Evolutionary conservation across 1,284 basidiomycete species (phyloP).

Genomic region (Mycosarcoma maydis): DNA sequence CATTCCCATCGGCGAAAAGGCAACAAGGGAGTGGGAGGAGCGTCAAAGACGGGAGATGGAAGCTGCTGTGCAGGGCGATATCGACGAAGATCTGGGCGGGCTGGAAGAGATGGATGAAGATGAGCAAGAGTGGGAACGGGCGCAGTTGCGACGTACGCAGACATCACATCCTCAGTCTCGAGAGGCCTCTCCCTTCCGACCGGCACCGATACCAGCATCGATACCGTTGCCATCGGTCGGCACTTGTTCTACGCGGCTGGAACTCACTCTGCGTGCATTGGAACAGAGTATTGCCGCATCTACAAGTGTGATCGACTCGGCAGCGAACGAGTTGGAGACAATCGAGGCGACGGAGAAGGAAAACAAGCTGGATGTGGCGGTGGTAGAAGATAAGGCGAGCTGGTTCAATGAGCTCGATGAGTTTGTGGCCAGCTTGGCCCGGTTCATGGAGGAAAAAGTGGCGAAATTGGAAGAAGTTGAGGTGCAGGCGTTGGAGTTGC

Average conservation of each 20-base stretch:
- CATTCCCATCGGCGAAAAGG: slow-evolving; percentile 53
- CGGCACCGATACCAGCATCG: slow-evolving; percentile 48
- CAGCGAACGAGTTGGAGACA: slow-evolving; percentile 23
- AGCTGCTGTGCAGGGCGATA: slow-evolving; percentile 29
- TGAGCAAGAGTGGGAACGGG: slow-evolving; percentile 67
- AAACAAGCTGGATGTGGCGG: slow-evolving; percentile 48
- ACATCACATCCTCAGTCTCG: slow-evolving; percentile 7
- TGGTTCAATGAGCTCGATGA: slow-evolving; percentile 61
- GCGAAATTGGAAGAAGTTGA: slow-evolving; percentile 53
- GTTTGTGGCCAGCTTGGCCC: slow-evolving; percentile 53
- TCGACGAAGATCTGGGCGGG: slow-evolving; percentile 72
- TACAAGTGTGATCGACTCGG: slow-evolving; percentile 18
- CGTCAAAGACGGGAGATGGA: slow-evolving; percentile 44
- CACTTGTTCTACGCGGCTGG: slow-evolving; percentile 48
- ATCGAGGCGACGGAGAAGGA: slow-evolving; percentile 45
- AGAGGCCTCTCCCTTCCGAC: slow-evolving; percentile 46
- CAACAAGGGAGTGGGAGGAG: slow-evolving; percentile 31
- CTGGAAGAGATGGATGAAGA: slow-evolving; percentile 81
- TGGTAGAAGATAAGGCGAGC: slow-evolving; percentile 47
- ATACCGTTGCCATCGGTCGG: slow-evolving; percentile 50
- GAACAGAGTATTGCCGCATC: slow-evolving; percentile 39
- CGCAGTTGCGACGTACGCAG: slow-evolving; percentile 52
- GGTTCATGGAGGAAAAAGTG: slow-evolving; percentile 57
- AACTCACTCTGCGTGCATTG: slow-evolving; percentile 25
- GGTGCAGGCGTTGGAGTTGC: slow-evolving; percentile 30